Conservation (phyloP, 148 eudicot species). For the Chenopodium formosanum region DNA sequence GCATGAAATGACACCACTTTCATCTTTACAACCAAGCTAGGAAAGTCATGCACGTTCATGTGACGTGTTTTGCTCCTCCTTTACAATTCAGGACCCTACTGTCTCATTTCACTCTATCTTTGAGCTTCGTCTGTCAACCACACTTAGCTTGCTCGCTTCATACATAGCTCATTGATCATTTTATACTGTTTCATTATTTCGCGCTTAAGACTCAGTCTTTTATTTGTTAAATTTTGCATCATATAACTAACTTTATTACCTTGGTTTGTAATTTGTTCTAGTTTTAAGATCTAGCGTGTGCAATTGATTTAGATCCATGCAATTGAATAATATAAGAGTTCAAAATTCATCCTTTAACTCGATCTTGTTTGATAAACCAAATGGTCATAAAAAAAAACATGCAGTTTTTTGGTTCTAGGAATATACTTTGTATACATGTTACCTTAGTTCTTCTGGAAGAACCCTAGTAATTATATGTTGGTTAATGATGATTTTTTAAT, state of each 20-base stretch:
- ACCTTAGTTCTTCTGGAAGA: background rate
- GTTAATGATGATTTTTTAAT: too few species aligned
- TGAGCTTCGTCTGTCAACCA: background rate
- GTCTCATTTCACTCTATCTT: background rate
- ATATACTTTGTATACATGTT: too few species aligned
- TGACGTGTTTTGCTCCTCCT: background rate
- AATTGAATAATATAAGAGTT: too few species aligned
- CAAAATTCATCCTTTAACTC: too few species aligned
- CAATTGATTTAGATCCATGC: too few species aligned
- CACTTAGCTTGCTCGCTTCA: background rate
- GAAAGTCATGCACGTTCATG: background rate
- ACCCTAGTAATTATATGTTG: background rate
- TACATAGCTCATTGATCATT: background rate
- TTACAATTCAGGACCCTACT: background rate
- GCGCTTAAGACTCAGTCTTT: background rate
- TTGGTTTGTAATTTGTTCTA: too few species aligned
- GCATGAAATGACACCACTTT: constrained; percentile 13
- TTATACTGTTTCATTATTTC: too few species aligned
- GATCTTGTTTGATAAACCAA: too few species aligned
- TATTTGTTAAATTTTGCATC: background rate
- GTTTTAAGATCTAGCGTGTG: too few species aligned
- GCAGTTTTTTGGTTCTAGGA: too few species aligned
- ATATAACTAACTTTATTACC: background rate
- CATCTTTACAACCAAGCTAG: background rate
- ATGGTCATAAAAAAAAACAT: too few species aligned